These are phyloP conservation scores for Yamadazyma kanchanaburiensis DNA, from an alignment of 1,139 yeast species.

Conservation along the genomic window DNA sequence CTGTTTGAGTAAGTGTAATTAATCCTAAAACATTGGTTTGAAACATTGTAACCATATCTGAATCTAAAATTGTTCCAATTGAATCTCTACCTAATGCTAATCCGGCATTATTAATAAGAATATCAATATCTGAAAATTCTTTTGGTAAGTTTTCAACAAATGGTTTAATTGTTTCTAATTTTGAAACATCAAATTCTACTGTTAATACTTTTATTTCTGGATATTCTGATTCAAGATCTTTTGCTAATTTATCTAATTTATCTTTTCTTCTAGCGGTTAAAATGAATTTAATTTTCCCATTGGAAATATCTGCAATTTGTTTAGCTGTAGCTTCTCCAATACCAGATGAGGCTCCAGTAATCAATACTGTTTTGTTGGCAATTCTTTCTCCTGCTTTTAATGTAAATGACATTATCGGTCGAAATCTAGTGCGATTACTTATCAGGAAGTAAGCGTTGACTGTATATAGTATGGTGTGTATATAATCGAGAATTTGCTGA, in stretches of 20 bases:
- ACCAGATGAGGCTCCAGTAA: conserved; percentile 79
- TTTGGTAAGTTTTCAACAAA: conserved; percentile 29
- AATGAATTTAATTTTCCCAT: conserved; percentile 36
- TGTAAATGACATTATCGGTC: conserved; percentile 51
- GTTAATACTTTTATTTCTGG: conserved; percentile 25
- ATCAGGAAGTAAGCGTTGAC: too few species aligned
- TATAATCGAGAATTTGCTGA: too few species aligned
- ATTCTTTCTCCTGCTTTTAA: conserved; percentile 55
- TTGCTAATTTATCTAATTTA: conserved; percentile 27
- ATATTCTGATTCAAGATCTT: conserved; percentile 22
- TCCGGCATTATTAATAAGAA: conserved; percentile 42
- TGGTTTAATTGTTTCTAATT: conserved; percentile 30
- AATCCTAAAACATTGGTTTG: conserved; percentile 42
- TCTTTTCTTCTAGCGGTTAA: conserved; percentile 43
- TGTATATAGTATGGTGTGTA: too few species aligned
- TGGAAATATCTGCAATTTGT: conserved; percentile 37
- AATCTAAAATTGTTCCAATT: conserved; percentile 28
- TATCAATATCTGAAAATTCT: conserved; percentile 37
- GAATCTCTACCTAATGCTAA: conserved; percentile 40
- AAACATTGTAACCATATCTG: conserved; percentile 38
- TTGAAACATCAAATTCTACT: conserved; percentile 32
- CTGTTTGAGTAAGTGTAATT: conserved; percentile 37
- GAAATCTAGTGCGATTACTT: too few species aligned
- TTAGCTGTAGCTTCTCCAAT: conserved; percentile 45
- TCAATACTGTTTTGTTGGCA: conserved; percentile 55